Percentiles rank a stretch among this genome's conserved stretches.
These are phyloP conservation scores for Rosa chinensis DNA, from an alignment of 306 rosid species.

Conservation along the genomic window DNA sequence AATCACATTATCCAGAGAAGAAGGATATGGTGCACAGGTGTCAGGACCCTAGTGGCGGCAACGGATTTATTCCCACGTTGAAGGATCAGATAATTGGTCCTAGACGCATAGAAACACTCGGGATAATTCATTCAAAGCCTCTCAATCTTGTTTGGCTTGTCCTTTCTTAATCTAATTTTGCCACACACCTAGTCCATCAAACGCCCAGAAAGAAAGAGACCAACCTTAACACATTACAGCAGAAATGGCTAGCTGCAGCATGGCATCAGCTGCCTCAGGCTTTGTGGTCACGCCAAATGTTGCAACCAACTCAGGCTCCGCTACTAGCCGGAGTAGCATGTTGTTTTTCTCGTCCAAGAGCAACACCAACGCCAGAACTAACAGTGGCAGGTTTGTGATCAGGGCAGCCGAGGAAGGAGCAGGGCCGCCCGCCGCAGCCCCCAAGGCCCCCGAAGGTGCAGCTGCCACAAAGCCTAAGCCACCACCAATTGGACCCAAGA, in stretches of 20 bases:
- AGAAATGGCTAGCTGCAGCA: constrained; percentile 50
- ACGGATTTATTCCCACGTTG: constrained; percentile 36
- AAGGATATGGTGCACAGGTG: constrained; percentile 71
- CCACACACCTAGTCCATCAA: constrained; percentile 5
- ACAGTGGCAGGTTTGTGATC: constrained; percentile 49
- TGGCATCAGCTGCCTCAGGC: constrained; percentile 83
- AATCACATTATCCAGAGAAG: constrained; percentile 46
- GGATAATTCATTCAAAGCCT: constrained; percentile 43
- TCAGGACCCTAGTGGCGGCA: constrained; percentile 62
- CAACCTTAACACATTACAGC: background rate
- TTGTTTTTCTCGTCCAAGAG: constrained; percentile 43
- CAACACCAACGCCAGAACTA: constrained; percentile 18
- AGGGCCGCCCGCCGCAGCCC: constrained; percentile 40
- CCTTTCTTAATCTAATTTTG: constrained; percentile 11
- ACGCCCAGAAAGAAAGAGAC: background rate
- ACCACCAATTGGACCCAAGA: constrained; percentile 92
- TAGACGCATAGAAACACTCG: constrained; percentile 10
- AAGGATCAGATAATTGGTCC: constrained; percentile 52
- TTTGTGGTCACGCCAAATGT: constrained; percentile 57
- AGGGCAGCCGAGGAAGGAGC: constrained; percentile 61
- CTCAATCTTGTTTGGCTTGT: constrained; percentile 20
- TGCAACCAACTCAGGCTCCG: constrained; percentile 33
- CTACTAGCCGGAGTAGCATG: constrained; percentile 26
- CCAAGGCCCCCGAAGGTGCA: constrained; percentile 33
- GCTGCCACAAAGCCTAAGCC: constrained; percentile 56